Evolutionary conservation across 345 rosid species (phyloP).

Genomic region (Acer yangbiense): DNA sequence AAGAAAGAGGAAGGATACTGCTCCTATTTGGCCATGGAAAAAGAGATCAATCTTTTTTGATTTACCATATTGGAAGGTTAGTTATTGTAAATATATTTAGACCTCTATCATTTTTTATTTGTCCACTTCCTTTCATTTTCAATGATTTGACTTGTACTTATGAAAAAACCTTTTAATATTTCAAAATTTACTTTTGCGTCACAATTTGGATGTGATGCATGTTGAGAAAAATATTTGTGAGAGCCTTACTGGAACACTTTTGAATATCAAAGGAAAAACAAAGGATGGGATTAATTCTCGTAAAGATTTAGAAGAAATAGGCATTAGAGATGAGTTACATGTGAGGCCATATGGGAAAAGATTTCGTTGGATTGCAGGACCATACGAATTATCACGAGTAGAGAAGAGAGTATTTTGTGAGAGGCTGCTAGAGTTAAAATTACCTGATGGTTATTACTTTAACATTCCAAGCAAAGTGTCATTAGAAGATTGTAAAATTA

Average conservation of each 20-base stretch:
- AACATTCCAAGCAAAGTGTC: no score
- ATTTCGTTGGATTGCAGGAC: no score
- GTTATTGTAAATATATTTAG: no score
- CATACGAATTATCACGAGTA: neutral
- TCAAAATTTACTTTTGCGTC: neutral
- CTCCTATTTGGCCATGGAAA: no score
- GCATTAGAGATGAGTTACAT: neutral
- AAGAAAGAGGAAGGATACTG: no score
- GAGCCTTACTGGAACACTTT: neutral
- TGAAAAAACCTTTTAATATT: no score
- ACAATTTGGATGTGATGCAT: neutral
- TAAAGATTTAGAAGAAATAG: neutral
- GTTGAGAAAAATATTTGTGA: neutral
- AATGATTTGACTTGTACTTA: no score
- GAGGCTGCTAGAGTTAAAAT: neutral
- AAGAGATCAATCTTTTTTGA: no score
- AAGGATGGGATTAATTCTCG: neutral
- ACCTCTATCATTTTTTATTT: no score
- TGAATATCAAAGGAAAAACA: neutral
- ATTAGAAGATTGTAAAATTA: neutral
- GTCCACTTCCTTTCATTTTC: no score
- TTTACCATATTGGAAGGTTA: no score
- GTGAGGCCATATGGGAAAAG: neutral
- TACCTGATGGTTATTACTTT: no score
- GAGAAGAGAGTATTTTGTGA: neutral